Evolutionary conservation across 371 early-diverging fungal genomes (phyloP).

Genomic region (Syncephalis plumigaleata): DNA sequence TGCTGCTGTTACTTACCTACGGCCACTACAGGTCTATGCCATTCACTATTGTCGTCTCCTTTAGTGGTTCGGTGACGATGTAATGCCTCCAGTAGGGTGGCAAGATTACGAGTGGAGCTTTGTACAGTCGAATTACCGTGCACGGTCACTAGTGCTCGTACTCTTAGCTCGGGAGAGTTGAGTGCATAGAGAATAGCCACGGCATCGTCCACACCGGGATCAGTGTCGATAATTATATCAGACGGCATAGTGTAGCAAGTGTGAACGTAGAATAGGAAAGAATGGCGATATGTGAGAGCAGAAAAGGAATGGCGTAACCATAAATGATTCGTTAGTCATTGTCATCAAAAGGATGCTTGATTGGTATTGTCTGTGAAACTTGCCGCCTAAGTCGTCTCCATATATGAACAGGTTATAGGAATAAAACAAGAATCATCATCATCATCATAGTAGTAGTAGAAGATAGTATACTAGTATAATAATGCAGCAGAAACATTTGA

Average conservation of each 20-base stretch:
- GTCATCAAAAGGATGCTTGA: too few species aligned
- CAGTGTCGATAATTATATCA: slow-evolving; percentile 9
- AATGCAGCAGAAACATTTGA: too few species aligned
- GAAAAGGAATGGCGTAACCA: too few species aligned
- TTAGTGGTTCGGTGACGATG: slow-evolving; percentile 9
- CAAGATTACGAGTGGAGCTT: slow-evolving; percentile 16
- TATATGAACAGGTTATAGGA: too few species aligned
- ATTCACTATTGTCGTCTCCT: not conserved
- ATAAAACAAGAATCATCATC: too few species aligned
- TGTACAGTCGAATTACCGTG: slow-evolving; percentile 25
- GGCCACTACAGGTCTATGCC: slow-evolving; percentile 4
- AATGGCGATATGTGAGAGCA: too few species aligned
- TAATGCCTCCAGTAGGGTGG: slow-evolving; percentile 6
- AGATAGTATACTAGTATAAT: too few species aligned
- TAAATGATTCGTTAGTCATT: too few species aligned
- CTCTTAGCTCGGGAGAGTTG: slow-evolving; percentile 21
- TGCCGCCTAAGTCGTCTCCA: too few species aligned
- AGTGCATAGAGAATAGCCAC: slow-evolving; percentile 26
- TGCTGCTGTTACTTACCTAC: not conserved
- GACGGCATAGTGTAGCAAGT: not conserved
- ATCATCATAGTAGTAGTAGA: too few species aligned
- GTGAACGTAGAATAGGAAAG: too few species aligned
- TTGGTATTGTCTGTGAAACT: too few species aligned
- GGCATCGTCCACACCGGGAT: slow-evolving; percentile 25
- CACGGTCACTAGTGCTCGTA: slow-evolving; percentile 25